These are phyloP conservation scores for Pinus albicaulis DNA, from an alignment of 75 land plant species.

Conservation along the genomic window DNA sequence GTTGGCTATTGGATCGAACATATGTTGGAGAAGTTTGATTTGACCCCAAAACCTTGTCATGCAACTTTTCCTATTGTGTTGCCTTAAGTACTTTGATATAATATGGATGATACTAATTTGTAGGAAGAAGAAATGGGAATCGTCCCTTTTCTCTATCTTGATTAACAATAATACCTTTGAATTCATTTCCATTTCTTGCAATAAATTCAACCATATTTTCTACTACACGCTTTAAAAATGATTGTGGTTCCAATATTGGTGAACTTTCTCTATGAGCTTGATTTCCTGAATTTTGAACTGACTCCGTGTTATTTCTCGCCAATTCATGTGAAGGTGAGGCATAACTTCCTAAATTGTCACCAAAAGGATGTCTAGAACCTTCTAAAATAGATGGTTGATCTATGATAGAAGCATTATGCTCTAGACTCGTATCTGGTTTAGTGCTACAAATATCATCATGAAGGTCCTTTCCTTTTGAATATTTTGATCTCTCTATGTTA, in stretches of 20 bases:
- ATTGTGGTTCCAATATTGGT: conserved; percentile 57
- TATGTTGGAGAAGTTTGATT: conserved; percentile 15
- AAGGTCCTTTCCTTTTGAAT: background rate
- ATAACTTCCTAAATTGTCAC: conserved; percentile 7
- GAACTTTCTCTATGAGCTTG: conserved; percentile 7
- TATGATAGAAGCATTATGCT: conserved; percentile 10
- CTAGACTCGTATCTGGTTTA: conserved; percentile 4
- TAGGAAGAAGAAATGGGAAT: conserved; percentile 65
- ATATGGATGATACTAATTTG: conserved; percentile 64
- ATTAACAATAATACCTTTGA: conserved; percentile 60
- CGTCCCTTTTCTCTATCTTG: conserved; percentile 48
- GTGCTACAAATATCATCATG: conserved; percentile 7
- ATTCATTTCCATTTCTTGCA: conserved; percentile 69
- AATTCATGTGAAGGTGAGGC: background rate
- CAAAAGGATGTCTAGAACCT: conserved; percentile 3
- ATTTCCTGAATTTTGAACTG: background rate
- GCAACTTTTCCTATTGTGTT: conserved; percentile 37
- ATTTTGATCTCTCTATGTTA: conserved; percentile 12
- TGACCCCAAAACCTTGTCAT: conserved; percentile 13
- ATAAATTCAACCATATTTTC: conserved; percentile 79
- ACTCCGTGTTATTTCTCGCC: conserved; percentile 13
- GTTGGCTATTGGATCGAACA: conserved; percentile 5
- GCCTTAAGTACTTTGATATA: conserved; percentile 46
- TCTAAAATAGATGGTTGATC: conserved; percentile 6
- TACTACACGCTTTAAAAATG: conserved; percentile 40